A percentile compares a stretch with the other conserved stretches of the same genome.
phyloP scores from a whole-genome alignment of 2,329 filamentous ascomycete genomes.

The Chaetothyriales sp. region DNA sequence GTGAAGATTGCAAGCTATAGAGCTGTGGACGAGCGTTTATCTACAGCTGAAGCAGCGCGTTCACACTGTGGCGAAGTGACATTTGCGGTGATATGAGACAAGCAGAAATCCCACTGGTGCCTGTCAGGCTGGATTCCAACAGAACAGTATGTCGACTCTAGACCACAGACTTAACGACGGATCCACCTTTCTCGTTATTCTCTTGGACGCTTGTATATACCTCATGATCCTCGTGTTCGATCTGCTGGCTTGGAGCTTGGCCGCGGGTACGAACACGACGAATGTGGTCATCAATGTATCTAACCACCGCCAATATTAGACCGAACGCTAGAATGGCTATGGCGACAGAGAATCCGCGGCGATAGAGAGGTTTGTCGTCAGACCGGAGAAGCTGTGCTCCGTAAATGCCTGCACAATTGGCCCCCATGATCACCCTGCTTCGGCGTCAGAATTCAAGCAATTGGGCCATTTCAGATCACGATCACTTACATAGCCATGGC shows the following conservation, averaged over 20 bases:
- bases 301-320: slow-evolving; percentile 27
- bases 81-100: too few relatives aligned
- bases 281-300: slow-evolving; percentile 32
- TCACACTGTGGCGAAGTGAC: too few relatives aligned
- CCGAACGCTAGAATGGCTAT: slow-evolving; percentile 35
- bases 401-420: slow-evolving; percentile 48
- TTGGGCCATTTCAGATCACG: slow-evolving; percentile 1
- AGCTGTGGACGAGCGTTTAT: too few relatives aligned
- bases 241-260: neutral
- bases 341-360: slow-evolving; percentile 36
- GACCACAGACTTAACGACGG: neutral
- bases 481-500: slow-evolving; percentile 43
- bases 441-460: neutral
- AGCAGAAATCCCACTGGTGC: too few relatives aligned
- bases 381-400: slow-evolving; percentile 47
- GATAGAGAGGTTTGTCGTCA: slow-evolving; percentile 40
- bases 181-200: neutral
- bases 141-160: too few relatives aligned
- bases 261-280: slow-evolving; percentile 10
- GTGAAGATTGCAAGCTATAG: too few relatives aligned
- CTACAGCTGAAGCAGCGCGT: too few relatives aligned
- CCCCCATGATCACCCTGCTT: slow-evolving; percentile 44
- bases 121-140: too few relatives aligned
- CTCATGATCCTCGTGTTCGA: neutral
- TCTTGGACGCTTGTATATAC: neutral